These are phyloP conservation scores for Cercophora samala DNA, from an alignment of 495 filamentous ascomycete genomes.

Conservation along the genomic window DNA sequence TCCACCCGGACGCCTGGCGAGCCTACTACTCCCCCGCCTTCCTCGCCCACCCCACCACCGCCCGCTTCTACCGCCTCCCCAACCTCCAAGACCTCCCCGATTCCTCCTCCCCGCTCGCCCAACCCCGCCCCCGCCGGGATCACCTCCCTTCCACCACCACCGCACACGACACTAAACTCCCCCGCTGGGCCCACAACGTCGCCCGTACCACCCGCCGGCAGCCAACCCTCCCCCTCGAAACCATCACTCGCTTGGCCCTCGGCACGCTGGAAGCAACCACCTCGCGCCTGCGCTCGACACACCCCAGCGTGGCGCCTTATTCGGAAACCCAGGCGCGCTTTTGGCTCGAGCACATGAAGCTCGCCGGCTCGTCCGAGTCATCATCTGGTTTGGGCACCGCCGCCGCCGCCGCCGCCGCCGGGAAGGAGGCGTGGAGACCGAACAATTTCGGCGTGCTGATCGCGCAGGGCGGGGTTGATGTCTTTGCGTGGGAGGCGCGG, in stretches of 20 bases:
- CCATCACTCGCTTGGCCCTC: not conserved
- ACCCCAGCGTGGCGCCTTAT: conserved; percentile 9
- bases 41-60: conserved; percentile 7
- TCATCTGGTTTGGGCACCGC: conserved; percentile 4
- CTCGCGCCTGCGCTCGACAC: not conserved
- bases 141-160: not conserved
- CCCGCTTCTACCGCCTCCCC: conserved; percentile 7
- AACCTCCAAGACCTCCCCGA: conserved; percentile 12
- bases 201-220: not conserved
- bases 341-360: conserved; percentile 14
- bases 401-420: too few species aligned
- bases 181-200: not conserved
- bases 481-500: conserved; percentile 10
- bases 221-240: not conserved
- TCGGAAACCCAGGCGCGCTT: conserved; percentile 12
- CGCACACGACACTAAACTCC: not conserved
- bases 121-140: conserved; percentile 4
- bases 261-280: not conserved
- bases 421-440: conserved; percentile 11
- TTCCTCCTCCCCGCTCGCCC: conserved; percentile 5
- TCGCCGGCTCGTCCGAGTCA: conserved; percentile 3
- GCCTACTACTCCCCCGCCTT: conserved; percentile 9
- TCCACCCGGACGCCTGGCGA: conserved; percentile 7
- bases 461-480: conserved; percentile 11
- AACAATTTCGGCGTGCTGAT: conserved; percentile 9